These are phyloP conservation scores for Claviceps humidiphila DNA, from an alignment of 2,329 filamentous ascomycete genomes.

Conservation along the genomic window DNA sequence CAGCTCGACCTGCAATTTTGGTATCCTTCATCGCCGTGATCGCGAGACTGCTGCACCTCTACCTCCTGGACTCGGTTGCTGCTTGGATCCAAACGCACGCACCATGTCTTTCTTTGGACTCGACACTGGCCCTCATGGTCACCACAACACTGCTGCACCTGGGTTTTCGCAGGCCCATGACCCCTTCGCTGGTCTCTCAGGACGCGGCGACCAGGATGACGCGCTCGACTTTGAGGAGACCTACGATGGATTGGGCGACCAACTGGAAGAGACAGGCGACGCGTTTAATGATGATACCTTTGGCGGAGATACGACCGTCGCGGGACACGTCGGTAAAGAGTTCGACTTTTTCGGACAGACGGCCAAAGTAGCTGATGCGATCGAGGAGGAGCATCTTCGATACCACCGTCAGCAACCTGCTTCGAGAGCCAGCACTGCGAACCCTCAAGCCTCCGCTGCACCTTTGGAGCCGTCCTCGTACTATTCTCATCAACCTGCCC, in stretches of 20 bases:
- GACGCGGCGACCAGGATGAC: constrained; percentile 45
- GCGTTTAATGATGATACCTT: constrained; percentile 97
- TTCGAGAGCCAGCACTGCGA: constrained; percentile 20
- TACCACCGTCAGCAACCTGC: constrained; percentile 62
- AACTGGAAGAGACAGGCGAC: constrained; percentile 84
- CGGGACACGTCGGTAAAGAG: constrained; percentile 63
- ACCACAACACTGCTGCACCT: constrained; percentile 52
- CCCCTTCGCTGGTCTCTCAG: constrained; percentile 73
- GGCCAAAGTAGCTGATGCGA: constrained; percentile 69
- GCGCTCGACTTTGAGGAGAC: constrained; percentile 83
- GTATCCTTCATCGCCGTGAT: neutral
- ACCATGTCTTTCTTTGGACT: constrained; percentile 90
- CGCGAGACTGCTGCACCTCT: neutral
- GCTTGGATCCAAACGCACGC: neutral
- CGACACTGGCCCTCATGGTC: constrained; percentile 47
- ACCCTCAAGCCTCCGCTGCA: constrained; percentile 19
- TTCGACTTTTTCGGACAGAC: constrained; percentile 96
- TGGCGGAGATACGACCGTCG: constrained; percentile 28
- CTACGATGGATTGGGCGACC: constrained; percentile 86
- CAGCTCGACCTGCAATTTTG: neutral
- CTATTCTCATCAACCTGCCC: constrained; percentile 24
- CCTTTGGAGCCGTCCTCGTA: constrained; percentile 19
- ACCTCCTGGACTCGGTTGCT: neutral
- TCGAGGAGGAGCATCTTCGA: constrained; percentile 82
- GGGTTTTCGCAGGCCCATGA: constrained; percentile 77